phyloP scores from a whole-genome alignment of 1,284 basidiomycete genomes.

The Prillingera fragicola region DNA sequence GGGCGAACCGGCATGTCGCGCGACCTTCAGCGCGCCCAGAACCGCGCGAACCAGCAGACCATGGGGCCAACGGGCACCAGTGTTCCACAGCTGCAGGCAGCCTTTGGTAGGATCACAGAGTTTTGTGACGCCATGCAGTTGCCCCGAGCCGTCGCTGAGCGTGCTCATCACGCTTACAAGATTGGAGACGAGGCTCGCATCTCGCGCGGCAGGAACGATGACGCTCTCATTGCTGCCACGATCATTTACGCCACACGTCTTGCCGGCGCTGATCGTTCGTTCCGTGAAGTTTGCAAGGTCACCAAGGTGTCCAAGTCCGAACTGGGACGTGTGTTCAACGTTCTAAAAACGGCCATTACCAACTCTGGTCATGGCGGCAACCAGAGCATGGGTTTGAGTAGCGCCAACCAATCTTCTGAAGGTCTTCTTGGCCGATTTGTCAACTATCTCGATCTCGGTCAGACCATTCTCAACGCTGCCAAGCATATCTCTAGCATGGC shows the following conservation, averaged over 20 bases:
- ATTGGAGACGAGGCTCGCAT: slow-evolving; percentile 88
- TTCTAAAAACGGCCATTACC: slow-evolving; percentile 24
- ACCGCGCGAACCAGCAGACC: slow-evolving; percentile 62
- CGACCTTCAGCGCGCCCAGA: slow-evolving; percentile 79
- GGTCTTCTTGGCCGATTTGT: slow-evolving; percentile 88
- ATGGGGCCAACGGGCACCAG: slow-evolving; percentile 60
- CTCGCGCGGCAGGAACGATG: slow-evolving; percentile 76
- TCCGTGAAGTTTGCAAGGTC: slow-evolving; percentile 90
- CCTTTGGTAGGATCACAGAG: slow-evolving; percentile 88
- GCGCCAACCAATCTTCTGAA: slow-evolving; percentile 61
- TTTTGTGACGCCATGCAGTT: slow-evolving; percentile 93
- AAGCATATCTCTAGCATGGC: slow-evolving; percentile 77
- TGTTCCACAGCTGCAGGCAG: slow-evolving; percentile 84
- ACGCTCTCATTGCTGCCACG: slow-evolving; percentile 92
- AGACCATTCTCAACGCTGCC: slow-evolving; percentile 55
- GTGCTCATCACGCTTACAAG: slow-evolving; percentile 85
- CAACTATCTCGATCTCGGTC: slow-evolving; percentile 59
- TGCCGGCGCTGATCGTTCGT: slow-evolving; percentile 86
- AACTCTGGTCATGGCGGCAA: slow-evolving; percentile 6
- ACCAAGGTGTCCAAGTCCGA: slow-evolving; percentile 93
- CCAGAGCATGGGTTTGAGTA: slow-evolving; percentile 20
- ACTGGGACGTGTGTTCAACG: slow-evolving; percentile 79
- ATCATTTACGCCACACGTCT: slow-evolving; percentile 97
- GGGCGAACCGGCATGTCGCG: slow-evolving; percentile 87
- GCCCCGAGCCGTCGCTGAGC: slow-evolving; percentile 68